Conservation (phyloP, 2,329 filamentous ascomycete species). For the Neopestalotiopsis sp. region DNA sequence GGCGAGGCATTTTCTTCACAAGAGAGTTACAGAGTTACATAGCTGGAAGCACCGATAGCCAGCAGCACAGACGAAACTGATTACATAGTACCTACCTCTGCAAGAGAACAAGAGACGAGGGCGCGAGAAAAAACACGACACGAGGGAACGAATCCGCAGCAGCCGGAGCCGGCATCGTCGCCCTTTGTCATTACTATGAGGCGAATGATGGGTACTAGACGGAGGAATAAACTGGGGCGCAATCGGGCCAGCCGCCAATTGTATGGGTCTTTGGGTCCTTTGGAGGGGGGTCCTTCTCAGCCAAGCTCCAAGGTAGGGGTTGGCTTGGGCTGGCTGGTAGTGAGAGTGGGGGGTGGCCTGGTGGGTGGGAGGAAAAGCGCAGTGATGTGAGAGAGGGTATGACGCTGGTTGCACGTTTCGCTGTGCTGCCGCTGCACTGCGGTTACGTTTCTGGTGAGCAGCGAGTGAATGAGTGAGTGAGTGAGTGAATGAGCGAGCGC, state of each 20-base stretch:
- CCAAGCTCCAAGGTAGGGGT: not conserved
- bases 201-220: slow-evolving; percentile 10
- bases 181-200: slow-evolving; percentile 7
- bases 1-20: slow-evolving; percentile 8
- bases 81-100: not conserved
- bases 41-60: not conserved
- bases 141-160: not conserved
- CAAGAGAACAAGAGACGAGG: not conserved
- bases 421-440: not conserved
- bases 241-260: slow-evolving; percentile 1
- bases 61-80: not conserved
- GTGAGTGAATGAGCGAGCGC: not conserved
- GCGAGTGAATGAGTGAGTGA: not conserved
- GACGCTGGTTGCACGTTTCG: slow-evolving; percentile 13
- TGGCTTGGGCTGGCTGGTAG: not conserved
- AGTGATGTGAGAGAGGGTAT: not conserved
- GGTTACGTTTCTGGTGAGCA: not conserved
- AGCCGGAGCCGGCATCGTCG: slow-evolving; percentile 14
- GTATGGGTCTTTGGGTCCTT: not conserved
- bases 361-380: not conserved
- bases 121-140: not conserved
- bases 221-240: slow-evolving; percentile 11
- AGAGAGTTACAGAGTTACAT: not conserved
- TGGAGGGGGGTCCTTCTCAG: not conserved
- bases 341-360: not conserved